A percentile compares a stretch with the other conserved stretches of the same genome.
These are phyloP conservation scores for Aspergillus chevalieri DNA, from an alignment of 2,329 filamentous ascomycete species.

Conservation along the genomic window DNA sequence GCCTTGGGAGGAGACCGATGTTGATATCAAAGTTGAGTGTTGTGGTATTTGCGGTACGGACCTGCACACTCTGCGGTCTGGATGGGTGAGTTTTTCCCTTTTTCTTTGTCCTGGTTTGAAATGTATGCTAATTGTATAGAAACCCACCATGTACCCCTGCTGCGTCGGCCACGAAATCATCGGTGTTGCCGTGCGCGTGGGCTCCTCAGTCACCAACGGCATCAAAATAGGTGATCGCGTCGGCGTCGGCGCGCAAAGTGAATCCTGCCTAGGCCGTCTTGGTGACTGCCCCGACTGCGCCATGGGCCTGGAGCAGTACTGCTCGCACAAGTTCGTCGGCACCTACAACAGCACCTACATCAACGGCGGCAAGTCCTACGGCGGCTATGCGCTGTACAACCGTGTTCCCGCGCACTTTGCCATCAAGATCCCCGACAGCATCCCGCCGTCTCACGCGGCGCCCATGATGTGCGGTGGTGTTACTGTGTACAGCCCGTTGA, in stretches of 20 bases:
- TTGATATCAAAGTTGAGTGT: conserved; percentile 60
- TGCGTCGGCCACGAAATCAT: conserved; percentile 63
- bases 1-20: conserved; percentile 59
- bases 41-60: conserved; percentile 62
- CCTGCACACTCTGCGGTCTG: conserved; percentile 51
- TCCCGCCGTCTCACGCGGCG: conserved; percentile 50
- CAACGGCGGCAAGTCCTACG: conserved; percentile 59
- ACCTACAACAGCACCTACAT: conserved; percentile 28
- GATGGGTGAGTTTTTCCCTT: conserved; percentile 25
- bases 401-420: conserved; percentile 54
- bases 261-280: conserved; percentile 44
- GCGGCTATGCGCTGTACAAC: conserved; percentile 57
- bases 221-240: conserved; percentile 33
- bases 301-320: conserved; percentile 36
- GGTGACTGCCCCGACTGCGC: conserved; percentile 50
- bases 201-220: conserved; percentile 32
- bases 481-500: conserved; percentile 66
- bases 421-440: conserved; percentile 50
- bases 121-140: conserved; percentile 12
- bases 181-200: conserved; percentile 55
- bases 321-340: conserved; percentile 22
- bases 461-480: conserved; percentile 76
- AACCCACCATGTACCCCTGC: conserved; percentile 34
- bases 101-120: no score
- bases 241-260: conserved; percentile 57